A percentile compares a stretch with the other conserved stretches of the same genome.
Conservation (phyloP, 2,329 filamentous ascomycete species). For the Trichoderma breve region DNA sequence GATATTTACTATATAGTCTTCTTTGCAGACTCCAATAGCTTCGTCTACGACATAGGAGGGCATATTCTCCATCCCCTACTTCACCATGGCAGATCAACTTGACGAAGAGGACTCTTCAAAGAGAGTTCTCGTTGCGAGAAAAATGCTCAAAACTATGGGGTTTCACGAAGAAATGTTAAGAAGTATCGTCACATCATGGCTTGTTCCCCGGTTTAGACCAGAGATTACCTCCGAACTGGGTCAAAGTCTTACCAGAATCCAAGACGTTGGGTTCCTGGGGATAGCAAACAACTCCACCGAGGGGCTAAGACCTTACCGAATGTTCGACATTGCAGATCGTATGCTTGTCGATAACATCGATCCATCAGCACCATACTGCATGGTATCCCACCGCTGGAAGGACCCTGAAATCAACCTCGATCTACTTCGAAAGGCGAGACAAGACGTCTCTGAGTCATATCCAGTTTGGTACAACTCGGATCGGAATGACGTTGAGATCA, state of each 20-base stretch:
- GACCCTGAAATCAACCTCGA: slow-evolving; percentile 11
- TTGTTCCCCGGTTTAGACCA: slow-evolving; percentile 17
- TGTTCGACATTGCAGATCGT: slow-evolving; percentile 10
- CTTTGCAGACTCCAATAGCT: not conserved
- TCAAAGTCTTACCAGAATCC: not conserved
- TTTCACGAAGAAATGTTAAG: slow-evolving; percentile 16
- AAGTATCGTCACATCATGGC: slow-evolving; percentile 16
- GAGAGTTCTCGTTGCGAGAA: not conserved
- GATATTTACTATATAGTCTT: not conserved
- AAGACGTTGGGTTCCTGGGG: slow-evolving; percentile 15
- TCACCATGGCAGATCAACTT: not conserved
- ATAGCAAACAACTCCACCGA: not conserved
- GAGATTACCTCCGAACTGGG: not conserved
- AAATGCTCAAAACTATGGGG: slow-evolving; percentile 7
- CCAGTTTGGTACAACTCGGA: not conserved
- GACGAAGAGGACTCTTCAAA: slow-evolving; percentile 7
- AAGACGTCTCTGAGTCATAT: not conserved
- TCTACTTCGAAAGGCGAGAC: not conserved
- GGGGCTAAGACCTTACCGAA: slow-evolving; percentile 1
- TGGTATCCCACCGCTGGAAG: slow-evolving; percentile 20
- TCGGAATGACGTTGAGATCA: slow-evolving; percentile 5
- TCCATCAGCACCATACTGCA: slow-evolving; percentile 12
- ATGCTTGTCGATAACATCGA: slow-evolving; percentile 9
- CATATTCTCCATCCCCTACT: not conserved
- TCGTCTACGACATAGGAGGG: not conserved